phyloP scores from a whole-genome alignment of 495 filamentous ascomycete genomes.

The Tuber melanosporum region DNA sequence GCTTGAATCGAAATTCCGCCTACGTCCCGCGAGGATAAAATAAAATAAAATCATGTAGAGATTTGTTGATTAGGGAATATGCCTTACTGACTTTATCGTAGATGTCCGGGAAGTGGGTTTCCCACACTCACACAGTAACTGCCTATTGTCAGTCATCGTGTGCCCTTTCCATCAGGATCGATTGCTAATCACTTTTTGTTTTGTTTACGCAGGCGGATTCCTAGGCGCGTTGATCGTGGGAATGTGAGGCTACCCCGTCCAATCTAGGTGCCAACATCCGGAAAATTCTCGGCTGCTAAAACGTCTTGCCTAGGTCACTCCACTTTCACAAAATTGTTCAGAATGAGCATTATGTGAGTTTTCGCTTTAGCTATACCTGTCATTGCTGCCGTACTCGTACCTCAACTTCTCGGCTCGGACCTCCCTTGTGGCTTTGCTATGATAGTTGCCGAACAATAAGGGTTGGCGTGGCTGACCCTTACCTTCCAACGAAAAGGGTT shows the following conservation, averaged over 20 bases:
- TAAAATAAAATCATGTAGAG: background rate
- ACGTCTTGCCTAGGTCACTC: slow-evolving; percentile 48
- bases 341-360: slow-evolving; percentile 79
- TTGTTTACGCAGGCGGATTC: slow-evolving; percentile 61
- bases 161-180: background rate
- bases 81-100: slow-evolving; percentile 39
- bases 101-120: slow-evolving; percentile 87
- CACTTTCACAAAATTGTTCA: slow-evolving; percentile 97
- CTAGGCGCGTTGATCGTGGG: slow-evolving; percentile 83
- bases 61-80: slow-evolving; percentile 7
- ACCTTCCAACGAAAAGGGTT: slow-evolving; percentile 51
- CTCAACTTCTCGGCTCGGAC: background rate
- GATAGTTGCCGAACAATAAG: background rate
- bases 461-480: background rate
- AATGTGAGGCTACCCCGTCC: slow-evolving; percentile 44
- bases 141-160: slow-evolving; percentile 59
- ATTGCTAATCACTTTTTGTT: slow-evolving; percentile 18
- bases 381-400: background rate
- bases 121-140: slow-evolving; percentile 74
- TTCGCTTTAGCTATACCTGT: background rate
- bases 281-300: slow-evolving; percentile 19
- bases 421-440: background rate
- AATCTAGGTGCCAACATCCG: slow-evolving; percentile 2
- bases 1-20: slow-evolving; percentile 19
- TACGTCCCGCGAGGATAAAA: background rate